Base-by-base conservation (phyloP, 2,329 filamentous ascomycete species). In the Seiridium unicorne region DNA sequence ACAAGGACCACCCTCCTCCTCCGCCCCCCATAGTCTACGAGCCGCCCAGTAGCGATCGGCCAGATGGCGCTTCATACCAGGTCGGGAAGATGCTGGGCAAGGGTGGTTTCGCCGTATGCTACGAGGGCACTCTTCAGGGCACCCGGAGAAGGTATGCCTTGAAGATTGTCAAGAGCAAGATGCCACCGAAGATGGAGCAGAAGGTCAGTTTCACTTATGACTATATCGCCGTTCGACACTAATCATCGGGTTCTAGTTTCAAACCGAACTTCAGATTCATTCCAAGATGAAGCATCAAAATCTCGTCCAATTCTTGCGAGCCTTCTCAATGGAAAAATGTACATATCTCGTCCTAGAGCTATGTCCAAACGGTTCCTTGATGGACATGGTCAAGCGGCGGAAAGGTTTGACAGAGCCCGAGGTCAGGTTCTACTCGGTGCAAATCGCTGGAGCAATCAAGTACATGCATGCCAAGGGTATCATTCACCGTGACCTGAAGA, bases 201-300 rank as follows among this genome's bases (percentile, higher is more conserved):
- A 93, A 93, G 87, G 90, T 92, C 62, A 56, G 74, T 64, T 31
- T 18, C 31, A 31, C 26, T 18, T 7, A 3, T 11, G 31, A 40
- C 18, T 26, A 42, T 34, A 36, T 60, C 57, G 62, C 5, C 47
- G 31, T 9, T 9, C 4, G 5, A 9, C 9, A 44, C 26, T 31
- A 31, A 8, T 26, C 18, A 26, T 26, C 18, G 18, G 18, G 18
- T 10, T 51, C 5, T 46, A 88, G 85, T 89, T 89, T 68, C 86
- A 89, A 86, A 86, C 86, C 31, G 95, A 99, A 75, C 85, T 99
- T 5, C 94, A 98, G 76, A 97, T 99, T 62, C 95, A 99, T 77
- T 97, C 95, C 48, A 99, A 98, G 74, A 94, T 99, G 87, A 88
- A 89, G 60, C 95, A 99, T 72, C 90, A 91, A 57, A 97, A 97